Base-by-base conservation (phyloP, 352 stramenopile species). In the Globisporangium polare region DNA sequence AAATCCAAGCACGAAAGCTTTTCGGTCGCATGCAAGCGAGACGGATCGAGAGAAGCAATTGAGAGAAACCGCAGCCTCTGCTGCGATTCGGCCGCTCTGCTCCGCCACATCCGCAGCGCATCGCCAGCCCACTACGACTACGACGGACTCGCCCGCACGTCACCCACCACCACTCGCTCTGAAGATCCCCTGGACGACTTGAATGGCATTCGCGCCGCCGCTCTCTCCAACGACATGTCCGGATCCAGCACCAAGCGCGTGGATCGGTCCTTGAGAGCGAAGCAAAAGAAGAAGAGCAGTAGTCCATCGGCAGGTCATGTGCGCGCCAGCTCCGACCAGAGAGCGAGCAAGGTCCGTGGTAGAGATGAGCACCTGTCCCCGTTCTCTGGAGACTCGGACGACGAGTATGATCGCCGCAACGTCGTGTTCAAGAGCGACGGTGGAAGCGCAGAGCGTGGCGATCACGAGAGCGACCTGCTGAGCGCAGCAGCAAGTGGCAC, bases 171-270 rank as follows among this genome's bases (percentile, higher is more conserved):
- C 33, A 22, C 17, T 20, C 15, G 6, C 41, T 46, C 41, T 46
- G 41, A 46, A 46, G 43, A 24, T 27, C 20, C 1, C 43, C 43
- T 55, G 27, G 5, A 17, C 39, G 17, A 60, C 27, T 53, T 61
- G 54, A 53, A 61, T 61, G 54, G n/a, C 54, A 61, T 61, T 61
- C 54, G 41, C 54, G 54, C 24, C 26, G n/a, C 52, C 54, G 15
- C 39, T 52, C 5, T 26, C 27, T 10, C 17, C 31, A 39, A 15
- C 22, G 26, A 22, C 24, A 61, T 61, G 54, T 61, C 54, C 37
- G 42, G 41, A 53, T 29, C 45, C 54, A 61, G 31, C 27, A 45
- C 26, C 54, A 39, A 31, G 27, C 54, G n/a, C 41, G 43, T 27
- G 54, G 54, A 45, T 61, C 27, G 54, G 15, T 27, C 51, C n/a